Conservation (phyloP, 2,329 filamentous ascomycete species). For the Mycosphaerella arachidis region DNA sequence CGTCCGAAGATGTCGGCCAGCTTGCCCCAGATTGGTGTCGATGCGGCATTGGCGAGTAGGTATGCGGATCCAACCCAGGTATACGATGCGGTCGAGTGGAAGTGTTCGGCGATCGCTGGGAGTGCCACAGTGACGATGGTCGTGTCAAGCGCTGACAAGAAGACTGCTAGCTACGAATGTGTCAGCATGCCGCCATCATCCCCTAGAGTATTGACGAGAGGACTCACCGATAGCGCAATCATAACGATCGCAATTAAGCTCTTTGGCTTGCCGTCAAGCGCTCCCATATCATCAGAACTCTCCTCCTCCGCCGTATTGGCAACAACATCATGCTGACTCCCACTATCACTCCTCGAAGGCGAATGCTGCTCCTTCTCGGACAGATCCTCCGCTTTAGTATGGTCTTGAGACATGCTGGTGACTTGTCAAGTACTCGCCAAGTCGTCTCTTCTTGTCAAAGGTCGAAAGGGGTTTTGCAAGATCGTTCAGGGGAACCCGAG, state of each 20-base stretch:
- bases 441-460: neutral
- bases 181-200: neutral
- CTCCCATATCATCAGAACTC: neutral
- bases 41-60: constrained; percentile 63
- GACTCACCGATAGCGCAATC: neutral
- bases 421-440: neutral
- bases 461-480: neutral
- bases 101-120: constrained; percentile 59
- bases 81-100: constrained; percentile 65
- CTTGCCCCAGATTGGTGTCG: constrained; percentile 66
- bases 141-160: constrained; percentile 42
- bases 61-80: constrained; percentile 78
- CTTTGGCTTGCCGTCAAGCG: neutral
- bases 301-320: neutral
- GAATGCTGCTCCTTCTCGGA: neutral
- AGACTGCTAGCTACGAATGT: constrained; percentile 32
- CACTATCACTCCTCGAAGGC: neutral
- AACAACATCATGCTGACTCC: neutral
- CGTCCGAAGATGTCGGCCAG: constrained; percentile 56
- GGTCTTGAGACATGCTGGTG: neutral
- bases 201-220: neutral
- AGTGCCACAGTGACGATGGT: constrained; percentile 63
- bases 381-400: neutral
- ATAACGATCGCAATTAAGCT: constrained; percentile 1
- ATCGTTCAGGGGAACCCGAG: neutral